Evolutionary conservation across 345 rosid genomes (phyloP).

Genomic region (Sisymbrium altissimum): DNA sequence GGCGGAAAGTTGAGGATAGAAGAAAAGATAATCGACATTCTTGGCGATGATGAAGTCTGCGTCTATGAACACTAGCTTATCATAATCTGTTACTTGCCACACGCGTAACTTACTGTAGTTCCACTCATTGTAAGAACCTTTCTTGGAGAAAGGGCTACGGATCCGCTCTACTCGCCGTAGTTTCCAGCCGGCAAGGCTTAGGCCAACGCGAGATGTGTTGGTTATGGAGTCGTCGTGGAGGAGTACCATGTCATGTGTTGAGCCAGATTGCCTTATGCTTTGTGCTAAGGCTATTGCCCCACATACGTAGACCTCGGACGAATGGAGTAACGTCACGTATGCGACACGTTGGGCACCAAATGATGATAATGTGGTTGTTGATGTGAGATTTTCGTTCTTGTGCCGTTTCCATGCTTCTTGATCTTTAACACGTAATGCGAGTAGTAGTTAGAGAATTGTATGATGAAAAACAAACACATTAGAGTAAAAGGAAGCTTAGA

Average conservation of each 20-base stretch:
- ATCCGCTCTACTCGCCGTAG: conserved; percentile 47
- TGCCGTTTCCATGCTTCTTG: conserved; percentile 7
- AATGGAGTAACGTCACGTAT: conserved; percentile 73
- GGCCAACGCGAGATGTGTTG: conserved; percentile 40
- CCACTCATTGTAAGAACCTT: conserved; percentile 78
- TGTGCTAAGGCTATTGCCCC: conserved; percentile 92
- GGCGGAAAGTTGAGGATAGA: conserved; percentile 65
- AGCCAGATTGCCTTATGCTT: conserved; percentile 57
- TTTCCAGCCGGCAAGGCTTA: conserved; percentile 64
- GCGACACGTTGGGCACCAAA: conserved; percentile 41
- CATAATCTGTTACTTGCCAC: conserved; percentile 61
- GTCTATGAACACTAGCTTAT: conserved; percentile 69
- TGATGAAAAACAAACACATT: background rate
- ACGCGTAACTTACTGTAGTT: conserved; percentile 79
- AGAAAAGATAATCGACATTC: conserved; percentile 57
- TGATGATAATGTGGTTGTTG: conserved; percentile 1
- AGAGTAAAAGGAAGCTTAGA: background rate
- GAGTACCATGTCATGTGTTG: conserved; percentile 54
- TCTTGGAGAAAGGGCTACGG: conserved; percentile 55
- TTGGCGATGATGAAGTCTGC: conserved; percentile 57
- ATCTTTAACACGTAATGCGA: background rate
- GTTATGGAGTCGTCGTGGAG: conserved; percentile 58
- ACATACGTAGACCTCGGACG: conserved; percentile 80
- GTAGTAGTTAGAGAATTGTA: background rate
- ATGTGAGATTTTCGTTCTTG: conserved; percentile 14